Conservation (phyloP, 345 rosid species). For the Iberis pinnata region DNA sequence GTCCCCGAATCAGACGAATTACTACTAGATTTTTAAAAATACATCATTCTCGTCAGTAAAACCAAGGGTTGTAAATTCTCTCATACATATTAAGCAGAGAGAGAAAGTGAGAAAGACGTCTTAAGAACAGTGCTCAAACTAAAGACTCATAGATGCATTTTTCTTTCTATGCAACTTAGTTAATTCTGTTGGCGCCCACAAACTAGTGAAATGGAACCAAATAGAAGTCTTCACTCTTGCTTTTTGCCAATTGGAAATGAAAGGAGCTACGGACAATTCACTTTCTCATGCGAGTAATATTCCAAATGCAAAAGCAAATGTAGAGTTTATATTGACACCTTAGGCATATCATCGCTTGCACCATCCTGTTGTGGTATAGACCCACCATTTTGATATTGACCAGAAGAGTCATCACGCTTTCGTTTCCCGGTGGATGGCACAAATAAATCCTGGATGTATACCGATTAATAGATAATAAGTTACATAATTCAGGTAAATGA, state of each 20-base stretch:
- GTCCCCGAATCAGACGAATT: not conserved
- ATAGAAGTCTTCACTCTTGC: no score
- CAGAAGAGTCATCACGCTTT: conserved; percentile 77
- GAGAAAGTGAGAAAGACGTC: no score
- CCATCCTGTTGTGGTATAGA: conserved; percentile 97
- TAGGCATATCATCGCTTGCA: conserved; percentile 52
- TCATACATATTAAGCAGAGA: no score
- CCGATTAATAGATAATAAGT: conserved; percentile 17
- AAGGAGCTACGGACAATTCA: not conserved
- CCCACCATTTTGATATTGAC: conserved; percentile 71
- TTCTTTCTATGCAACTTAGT: no score
- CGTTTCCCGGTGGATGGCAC: conserved; percentile 70
- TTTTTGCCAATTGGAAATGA: not conserved
- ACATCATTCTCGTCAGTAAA: not conserved
- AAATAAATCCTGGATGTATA: conserved; percentile 74
- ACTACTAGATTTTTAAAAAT: not conserved
- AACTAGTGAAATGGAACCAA: no score
- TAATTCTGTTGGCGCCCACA: no score
- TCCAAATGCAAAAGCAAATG: conserved; percentile 9
- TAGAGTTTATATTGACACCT: conserved; percentile 36
- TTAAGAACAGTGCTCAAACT: no score
- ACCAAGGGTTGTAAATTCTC: not conserved
- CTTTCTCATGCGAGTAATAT: not conserved
- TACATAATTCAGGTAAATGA: conserved; percentile 5
- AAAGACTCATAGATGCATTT: no score